These are phyloP conservation scores for Saccharomycopsis sp. DNA, from an alignment of 805 yeast genomes.

Conservation along the genomic window DNA sequence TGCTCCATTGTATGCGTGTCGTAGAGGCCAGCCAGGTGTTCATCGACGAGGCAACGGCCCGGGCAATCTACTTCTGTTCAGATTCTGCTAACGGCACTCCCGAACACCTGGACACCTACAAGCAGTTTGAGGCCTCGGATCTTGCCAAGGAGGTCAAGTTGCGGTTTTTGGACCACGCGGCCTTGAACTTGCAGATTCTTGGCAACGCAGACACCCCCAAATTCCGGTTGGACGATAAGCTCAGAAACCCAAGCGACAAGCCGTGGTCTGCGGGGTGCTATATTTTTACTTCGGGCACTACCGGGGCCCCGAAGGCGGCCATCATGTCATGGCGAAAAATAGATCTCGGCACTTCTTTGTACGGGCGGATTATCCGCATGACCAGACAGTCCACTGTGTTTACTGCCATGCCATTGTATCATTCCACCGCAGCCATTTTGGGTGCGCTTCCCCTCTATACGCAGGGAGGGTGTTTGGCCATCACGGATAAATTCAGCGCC, in stretches of 20 bases:
- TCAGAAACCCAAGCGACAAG: slow-evolving; percentile 51
- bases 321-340: slow-evolving; percentile 88
- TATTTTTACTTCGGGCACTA: slow-evolving; percentile 90
- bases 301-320: slow-evolving; percentile 92
- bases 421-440: slow-evolving; percentile 85
- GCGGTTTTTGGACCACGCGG: slow-evolving; percentile 45
- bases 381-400: slow-evolving; percentile 51
- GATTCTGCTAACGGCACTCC: slow-evolving; percentile 19
- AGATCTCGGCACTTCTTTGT: slow-evolving; percentile 59
- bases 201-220: slow-evolving; percentile 36
- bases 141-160: slow-evolving; percentile 30
- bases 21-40: slow-evolving; percentile 60
- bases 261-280: slow-evolving; percentile 62
- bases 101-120: slow-evolving; percentile 37
- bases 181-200: slow-evolving; percentile 36
- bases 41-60: slow-evolving; percentile 64
- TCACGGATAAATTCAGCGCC: slow-evolving; percentile 78
- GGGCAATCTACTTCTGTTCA: slow-evolving; percentile 31
- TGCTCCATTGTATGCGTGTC: slow-evolving; percentile 71
- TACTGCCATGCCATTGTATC: slow-evolving; percentile 94
- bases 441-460: slow-evolving; percentile 68
- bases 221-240: slow-evolving; percentile 47
- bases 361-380: slow-evolving; percentile 63
- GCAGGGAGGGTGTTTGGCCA: slow-evolving; percentile 67
- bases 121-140: slow-evolving; percentile 24